phyloP scores from a whole-genome alignment of 1,284 basidiomycete genomes.

The Tilletia caries region DNA sequence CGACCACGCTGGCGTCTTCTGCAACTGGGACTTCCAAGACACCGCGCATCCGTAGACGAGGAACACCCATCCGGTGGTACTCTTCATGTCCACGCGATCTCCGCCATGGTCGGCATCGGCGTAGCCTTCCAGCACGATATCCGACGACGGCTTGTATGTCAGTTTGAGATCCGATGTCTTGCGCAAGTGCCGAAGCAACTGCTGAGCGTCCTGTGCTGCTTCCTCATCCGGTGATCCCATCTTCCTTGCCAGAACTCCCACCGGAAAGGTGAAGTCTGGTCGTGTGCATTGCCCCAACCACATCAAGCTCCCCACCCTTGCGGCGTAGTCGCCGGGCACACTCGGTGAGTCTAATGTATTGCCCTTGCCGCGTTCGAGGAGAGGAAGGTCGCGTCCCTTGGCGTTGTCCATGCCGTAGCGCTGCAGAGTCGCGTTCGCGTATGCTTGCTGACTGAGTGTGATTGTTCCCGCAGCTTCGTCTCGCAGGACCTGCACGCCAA shows the following conservation, averaged over 20 bases:
- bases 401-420: background rate
- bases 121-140: conserved; percentile 51
- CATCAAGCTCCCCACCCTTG: background rate
- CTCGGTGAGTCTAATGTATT: background rate
- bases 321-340: no score
- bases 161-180: no score
- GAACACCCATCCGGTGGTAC: conserved; percentile 56
- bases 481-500: background rate
- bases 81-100: conserved; percentile 45
- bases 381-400: background rate
- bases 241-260: no score
- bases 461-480: background rate
- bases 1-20: conserved; percentile 54
- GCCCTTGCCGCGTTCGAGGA: background rate
- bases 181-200: no score
- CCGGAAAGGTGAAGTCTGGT: background rate
- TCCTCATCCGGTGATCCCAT: no score
- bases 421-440: background rate
- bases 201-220: no score
- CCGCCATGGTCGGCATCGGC: conserved; percentile 58
- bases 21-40: conserved; percentile 56
- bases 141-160: no score
- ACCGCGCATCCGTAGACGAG: conserved; percentile 48
- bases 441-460: background rate
- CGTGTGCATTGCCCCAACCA: background rate